Evolutionary conservation across 2,329 filamentous ascomycete genomes (phyloP).

Genomic region (Ambrosiella cleistominuta): DNA sequence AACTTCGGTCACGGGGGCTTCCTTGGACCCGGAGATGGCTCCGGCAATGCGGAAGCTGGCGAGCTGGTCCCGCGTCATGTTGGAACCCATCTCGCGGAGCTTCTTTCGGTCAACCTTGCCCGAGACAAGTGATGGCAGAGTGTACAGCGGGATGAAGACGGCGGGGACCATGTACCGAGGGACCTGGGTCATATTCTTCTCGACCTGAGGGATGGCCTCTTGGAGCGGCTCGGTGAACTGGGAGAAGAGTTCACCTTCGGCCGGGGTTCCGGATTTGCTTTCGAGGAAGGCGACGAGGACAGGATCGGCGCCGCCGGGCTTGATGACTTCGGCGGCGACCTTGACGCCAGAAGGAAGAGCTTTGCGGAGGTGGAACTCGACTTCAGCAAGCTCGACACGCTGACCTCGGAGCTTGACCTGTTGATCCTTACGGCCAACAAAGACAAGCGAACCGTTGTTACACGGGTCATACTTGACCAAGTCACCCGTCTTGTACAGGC

Average conservation of each 20-base stretch:
- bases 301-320: slow-evolving; percentile 26
- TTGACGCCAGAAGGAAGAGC: slow-evolving; percentile 26
- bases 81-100: slow-evolving; percentile 27
- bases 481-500: slow-evolving; percentile 44
- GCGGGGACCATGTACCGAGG: slow-evolving; percentile 32
- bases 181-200: slow-evolving; percentile 20
- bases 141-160: slow-evolving; percentile 26
- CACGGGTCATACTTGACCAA: slow-evolving; percentile 36
- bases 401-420: slow-evolving; percentile 52
- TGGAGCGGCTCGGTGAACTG: slow-evolving; percentile 20
- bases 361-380: slow-evolving; percentile 31
- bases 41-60: slow-evolving; percentile 10
- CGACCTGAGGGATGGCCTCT: slow-evolving; percentile 19
- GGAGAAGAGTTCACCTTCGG: slow-evolving; percentile 15
- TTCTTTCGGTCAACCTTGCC: slow-evolving; percentile 33
- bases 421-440: slow-evolving; percentile 47
- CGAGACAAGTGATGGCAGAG: slow-evolving; percentile 31
- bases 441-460: slow-evolving; percentile 35
- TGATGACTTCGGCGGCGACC: slow-evolving; percentile 32
- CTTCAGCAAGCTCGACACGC: slow-evolving; percentile 41
- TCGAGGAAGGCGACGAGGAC: slow-evolving; percentile 29
- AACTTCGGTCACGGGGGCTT: slow-evolving; percentile 22
- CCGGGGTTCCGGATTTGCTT: slow-evolving; percentile 19
- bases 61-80: slow-evolving; percentile 21
- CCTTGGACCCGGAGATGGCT: slow-evolving; percentile 18